These are phyloP conservation scores for Fraxinus pennsylvanica DNA, from an alignment of 257 asterid species.

Conservation along the genomic window DNA sequence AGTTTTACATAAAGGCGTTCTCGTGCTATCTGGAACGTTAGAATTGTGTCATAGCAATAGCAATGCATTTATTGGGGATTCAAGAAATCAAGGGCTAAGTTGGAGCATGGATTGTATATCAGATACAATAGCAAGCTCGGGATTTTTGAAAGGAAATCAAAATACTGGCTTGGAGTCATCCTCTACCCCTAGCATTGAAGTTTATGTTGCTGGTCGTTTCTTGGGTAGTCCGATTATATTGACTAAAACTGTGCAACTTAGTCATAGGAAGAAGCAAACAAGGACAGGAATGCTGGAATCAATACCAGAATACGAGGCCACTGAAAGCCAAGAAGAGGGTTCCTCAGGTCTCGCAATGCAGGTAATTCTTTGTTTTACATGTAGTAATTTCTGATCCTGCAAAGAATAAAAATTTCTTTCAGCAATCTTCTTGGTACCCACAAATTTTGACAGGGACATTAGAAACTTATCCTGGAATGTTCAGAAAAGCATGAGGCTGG, in stretches of 20 bases:
- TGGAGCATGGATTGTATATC: slow-evolving; percentile 66
- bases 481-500: slow-evolving; percentile 32
- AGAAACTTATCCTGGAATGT: slow-evolving; percentile 48
- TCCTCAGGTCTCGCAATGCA: slow-evolving; percentile 37
- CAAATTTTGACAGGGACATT: slow-evolving; percentile 34
- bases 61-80: slow-evolving; percentile 39
- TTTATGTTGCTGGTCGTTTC: slow-evolving; percentile 70
- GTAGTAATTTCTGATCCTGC: slow-evolving; percentile 17
- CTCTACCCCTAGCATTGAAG: slow-evolving; percentile 55
- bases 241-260: slow-evolving; percentile 53
- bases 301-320: slow-evolving; percentile 60
- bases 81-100: slow-evolving; percentile 35
- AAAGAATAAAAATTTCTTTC: slow-evolving; percentile 19
- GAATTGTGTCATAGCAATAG: slow-evolving; percentile 38
- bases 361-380: slow-evolving; percentile 33
- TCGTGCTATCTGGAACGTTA: slow-evolving; percentile 54
- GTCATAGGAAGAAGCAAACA: slow-evolving; percentile 52
- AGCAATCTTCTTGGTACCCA: slow-evolving; percentile 38
- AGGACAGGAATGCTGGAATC: slow-evolving; percentile 63
- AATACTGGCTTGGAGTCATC: slow-evolving; percentile 26
- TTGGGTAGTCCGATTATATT: slow-evolving; percentile 59
- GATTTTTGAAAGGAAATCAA: slow-evolving; percentile 43
- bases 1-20: slow-evolving; percentile 45
- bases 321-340: slow-evolving; percentile 33
- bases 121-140: slow-evolving; percentile 26